phyloP scores from a whole-genome alignment of 2,329 filamentous ascomycete genomes.

The Neospermospora avenae region DNA sequence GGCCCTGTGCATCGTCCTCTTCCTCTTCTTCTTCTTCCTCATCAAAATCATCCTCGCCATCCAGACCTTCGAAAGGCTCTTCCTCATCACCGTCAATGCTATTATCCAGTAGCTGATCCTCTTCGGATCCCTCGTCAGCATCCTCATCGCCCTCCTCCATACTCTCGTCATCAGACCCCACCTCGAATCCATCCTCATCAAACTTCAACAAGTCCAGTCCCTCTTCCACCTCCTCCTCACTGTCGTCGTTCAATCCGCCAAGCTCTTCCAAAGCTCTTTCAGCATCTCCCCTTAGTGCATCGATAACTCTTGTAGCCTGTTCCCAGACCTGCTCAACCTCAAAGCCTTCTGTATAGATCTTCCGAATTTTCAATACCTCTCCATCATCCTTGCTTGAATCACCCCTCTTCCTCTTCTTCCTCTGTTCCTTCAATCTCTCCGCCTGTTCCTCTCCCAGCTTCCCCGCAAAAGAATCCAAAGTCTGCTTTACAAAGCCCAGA shows the following conservation, averaged over 20 bases:
- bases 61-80: constrained; percentile 38
- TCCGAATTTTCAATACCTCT: constrained; percentile 68
- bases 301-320: constrained; percentile 81
- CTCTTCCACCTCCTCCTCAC: constrained; percentile 35
- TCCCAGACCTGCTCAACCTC: constrained; percentile 90
- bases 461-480: constrained; percentile 73
- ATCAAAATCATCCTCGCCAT: constrained; percentile 36
- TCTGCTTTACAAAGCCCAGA: constrained; percentile 72
- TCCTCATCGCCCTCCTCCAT: constrained; percentile 31
- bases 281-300: constrained; percentile 55
- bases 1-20: constrained; percentile 48
- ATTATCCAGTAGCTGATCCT: constrained; percentile 31
- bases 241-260: constrained; percentile 26
- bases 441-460: constrained; percentile 72
- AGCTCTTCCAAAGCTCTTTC: constrained; percentile 44
- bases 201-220: constrained; percentile 37
- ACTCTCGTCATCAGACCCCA: constrained; percentile 34
- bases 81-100: constrained; percentile 20
- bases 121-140: constrained; percentile 27
- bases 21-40: constrained; percentile 45
- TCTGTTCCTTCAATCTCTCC: constrained; percentile 61
- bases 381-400: constrained; percentile 45
- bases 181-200: constrained; percentile 41
- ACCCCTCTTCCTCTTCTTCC: constrained; percentile 73
- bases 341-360: constrained; percentile 83